Conservation (phyloP, 331 rosid genomes). For the Acacia pycnantha region DNA sequence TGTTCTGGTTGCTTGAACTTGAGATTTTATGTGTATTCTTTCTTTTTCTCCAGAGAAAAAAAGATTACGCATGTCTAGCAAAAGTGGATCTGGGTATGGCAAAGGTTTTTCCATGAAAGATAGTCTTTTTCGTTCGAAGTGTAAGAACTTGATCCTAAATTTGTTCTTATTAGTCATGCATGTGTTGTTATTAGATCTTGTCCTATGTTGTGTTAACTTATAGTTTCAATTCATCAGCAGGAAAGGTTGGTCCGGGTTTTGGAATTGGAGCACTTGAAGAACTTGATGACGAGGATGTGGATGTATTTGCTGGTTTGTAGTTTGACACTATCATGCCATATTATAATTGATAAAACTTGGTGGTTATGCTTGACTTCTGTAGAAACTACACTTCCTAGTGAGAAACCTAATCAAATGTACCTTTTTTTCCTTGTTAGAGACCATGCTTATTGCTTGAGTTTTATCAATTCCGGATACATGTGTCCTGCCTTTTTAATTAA, state of each 20-base stretch:
- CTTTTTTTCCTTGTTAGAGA: constrained; percentile 8
- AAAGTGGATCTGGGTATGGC: constrained; percentile 44
- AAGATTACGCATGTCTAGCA: constrained; percentile 59
- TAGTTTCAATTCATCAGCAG: constrained; percentile 62
- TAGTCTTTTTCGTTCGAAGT: constrained; percentile 71
- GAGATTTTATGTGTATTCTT: constrained; percentile 10
- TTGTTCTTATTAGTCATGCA: constrained; percentile 21
- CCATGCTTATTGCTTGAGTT: neutral
- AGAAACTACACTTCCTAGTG: constrained; percentile 27
- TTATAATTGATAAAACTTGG: constrained; percentile 3
- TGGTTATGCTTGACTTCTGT: neutral
- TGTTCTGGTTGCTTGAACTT: constrained; percentile 21
- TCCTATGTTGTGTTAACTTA: constrained; percentile 29
- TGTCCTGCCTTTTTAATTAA: neutral
- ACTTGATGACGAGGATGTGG: constrained; percentile 92
- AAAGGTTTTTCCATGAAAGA: constrained; percentile 49
- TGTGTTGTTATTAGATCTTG: constrained; percentile 31
- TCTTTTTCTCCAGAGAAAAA: constrained; percentile 58
- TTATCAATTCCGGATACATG: neutral
- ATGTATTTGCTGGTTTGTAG: constrained; percentile 85
- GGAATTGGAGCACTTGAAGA: constrained; percentile 99
- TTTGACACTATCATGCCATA: constrained; percentile 18
- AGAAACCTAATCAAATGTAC: constrained; percentile 3
- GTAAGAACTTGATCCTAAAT: constrained; percentile 56
- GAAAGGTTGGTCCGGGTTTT: constrained; percentile 93